Evolutionary conservation across 2,329 filamentous ascomycete genomes (phyloP), one percentile per base, ranked within the genome.

Genomic region (Triangularia setosa): DNA sequence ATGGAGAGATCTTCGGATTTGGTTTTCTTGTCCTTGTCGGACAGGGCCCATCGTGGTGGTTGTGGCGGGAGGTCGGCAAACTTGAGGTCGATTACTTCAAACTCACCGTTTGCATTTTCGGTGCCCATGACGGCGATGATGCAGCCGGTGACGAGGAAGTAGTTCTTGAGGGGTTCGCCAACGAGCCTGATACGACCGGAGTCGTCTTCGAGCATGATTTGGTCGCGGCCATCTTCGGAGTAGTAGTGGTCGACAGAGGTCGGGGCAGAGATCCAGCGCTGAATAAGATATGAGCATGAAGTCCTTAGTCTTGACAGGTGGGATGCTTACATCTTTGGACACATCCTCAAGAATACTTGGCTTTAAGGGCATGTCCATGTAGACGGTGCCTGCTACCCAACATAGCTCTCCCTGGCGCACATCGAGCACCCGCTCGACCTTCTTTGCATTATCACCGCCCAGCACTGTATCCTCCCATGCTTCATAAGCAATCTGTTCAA

Each of bases 331-430:
- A 77, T 97, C 94, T 78, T 96, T 96, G 48, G 91, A 90, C 52
- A 99, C 91, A 72, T 99, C 95, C 65, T 97, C 93, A 33, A 99
- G 80, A 75, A 99, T 94, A 73, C 96, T 96, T 0, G 96, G 95
- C 79, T 99, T 99, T 72, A 97, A 78, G 2, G 91, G 87, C 92
- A 99, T 93, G 68, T 98, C 92, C 90, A 98, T 96, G 76, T 96
- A 99, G 30, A 98, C 87, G 0, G 95, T 99, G 16, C 96, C 95
- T 0, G 89, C 84, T 16, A 99, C 90, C 93, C 94, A 99, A 79
- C 94, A 98, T 35, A 98, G 81, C 79, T 97, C 89, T 68, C 95
- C 95, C 79, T 98, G 95, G 66, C 94, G 88, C 60, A 99, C 95
- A 78, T 99, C 94, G 28, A 99, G 84, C 65, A 99, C 95, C 70